A percentile compares a stretch with the other conserved stretches of the same genome.
These are phyloP conservation scores for Sporobolomyces pararoseus DNA, from an alignment of 768 basidiomycete genomes.

Conservation along the genomic window DNA sequence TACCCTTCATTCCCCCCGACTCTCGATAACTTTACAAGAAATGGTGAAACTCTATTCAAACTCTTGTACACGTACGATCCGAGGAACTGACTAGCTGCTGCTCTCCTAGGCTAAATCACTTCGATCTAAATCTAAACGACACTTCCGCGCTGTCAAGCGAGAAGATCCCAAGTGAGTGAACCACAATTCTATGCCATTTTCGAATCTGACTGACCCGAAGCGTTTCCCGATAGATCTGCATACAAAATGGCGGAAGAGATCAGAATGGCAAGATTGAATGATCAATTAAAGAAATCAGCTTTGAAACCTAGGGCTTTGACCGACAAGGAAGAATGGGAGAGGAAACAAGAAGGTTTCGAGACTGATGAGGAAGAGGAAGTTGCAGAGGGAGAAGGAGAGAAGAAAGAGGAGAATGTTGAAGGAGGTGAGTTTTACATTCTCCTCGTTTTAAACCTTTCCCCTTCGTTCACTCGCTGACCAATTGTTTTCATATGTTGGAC, in stretches of 20 bases:
- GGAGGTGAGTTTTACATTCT: too few relatives aligned
- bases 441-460: neutral
- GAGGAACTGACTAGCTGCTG: neutral
- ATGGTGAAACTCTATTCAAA: neutral
- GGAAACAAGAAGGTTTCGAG: constrained; percentile 40
- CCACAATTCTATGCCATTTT: neutral
- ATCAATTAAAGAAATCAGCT: constrained; percentile 20
- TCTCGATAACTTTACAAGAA: too few relatives aligned
- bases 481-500: neutral
- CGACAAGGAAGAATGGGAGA: constrained; percentile 37
- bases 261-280: constrained; percentile 24
- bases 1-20: neutral
- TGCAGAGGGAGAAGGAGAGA: constrained; percentile 31
- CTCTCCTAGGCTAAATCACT: constrained; percentile 32
- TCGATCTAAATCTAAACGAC: constrained; percentile 24
- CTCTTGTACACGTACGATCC: neutral
- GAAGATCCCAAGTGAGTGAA: constrained; percentile 29
- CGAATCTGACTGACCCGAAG: neutral
- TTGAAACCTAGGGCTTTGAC: constrained; percentile 35
- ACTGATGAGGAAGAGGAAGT: constrained; percentile 39
- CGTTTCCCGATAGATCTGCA: constrained; percentile 18
- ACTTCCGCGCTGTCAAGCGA: constrained; percentile 31
- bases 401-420: constrained; percentile 30
- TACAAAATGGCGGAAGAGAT: constrained; percentile 35
- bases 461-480: neutral